Evolutionary conservation across 163 green algal species (phyloP), one percentile per base, ranked within the genome.

Genomic region (Chlamydomonas reinhardtii): DNA sequence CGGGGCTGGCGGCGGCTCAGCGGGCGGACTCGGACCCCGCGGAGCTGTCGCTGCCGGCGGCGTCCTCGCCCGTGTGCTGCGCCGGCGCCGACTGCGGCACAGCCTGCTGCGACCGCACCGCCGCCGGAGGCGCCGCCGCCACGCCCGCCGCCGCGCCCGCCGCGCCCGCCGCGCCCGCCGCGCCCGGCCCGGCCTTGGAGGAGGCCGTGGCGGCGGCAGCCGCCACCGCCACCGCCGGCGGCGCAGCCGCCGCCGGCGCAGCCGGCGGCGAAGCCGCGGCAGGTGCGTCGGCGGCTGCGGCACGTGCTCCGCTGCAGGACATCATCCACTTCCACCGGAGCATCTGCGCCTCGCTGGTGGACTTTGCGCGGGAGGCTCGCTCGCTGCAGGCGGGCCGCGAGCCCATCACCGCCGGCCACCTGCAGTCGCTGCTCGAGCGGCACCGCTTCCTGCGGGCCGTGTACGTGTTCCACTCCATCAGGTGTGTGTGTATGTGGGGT

Each of bases 401-500:
- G 70, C 76, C 72, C 31, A 52, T 91, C 54, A 83, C 61, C 0
- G 82, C 88, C 34, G 56, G 66, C 64, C 77, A 90, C 75, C 73
- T 88, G 35, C 81, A 68, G 29, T 69, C 80, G 48, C 64, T 80
- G 68, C 64, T 86, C 72, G 84, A 87, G 64, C 72, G 74, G 62
- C 94, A 97, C 90, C 92, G 96, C 68, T 99, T 99, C 90, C 95
- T 99, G 83, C 93, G 94, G 31, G 93, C 94, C 56, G 95, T 99
- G 19, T 98, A 94, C 91, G 87, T 93, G 66, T 99, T 98, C 91
- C 97, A 99, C 93, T 95, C 92, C 11, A 89, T 95, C 16, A 95
- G 48, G 48, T 56, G 48, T 19, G 48, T 19, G 48, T 17, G 48
- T 17, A 14, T 56, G 48, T 56, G 48, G 1, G 48, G 1, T 9